Evolutionary conservation across 2,329 filamentous ascomycete species (phyloP).

Genomic region (Xylaria sp.): DNA sequence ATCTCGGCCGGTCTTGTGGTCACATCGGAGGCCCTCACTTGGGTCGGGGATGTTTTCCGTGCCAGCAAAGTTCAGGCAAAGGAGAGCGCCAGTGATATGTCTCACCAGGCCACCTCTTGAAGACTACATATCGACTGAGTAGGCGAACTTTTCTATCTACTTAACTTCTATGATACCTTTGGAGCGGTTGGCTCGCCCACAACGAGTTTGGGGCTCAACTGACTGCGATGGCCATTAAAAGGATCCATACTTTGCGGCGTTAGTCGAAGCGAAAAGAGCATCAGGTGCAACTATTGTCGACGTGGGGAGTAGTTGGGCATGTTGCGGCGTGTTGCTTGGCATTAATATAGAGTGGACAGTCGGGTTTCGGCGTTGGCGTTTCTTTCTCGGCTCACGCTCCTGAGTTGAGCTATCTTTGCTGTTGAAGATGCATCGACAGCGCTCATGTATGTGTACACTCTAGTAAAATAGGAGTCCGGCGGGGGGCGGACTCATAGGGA

Average conservation of each 20-base stretch:
- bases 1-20: constrained; percentile 75
- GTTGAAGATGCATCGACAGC: constrained; percentile 17
- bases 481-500: neutral
- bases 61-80: constrained; percentile 71
- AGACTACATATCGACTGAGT: neutral
- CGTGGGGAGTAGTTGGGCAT: neutral
- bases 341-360: constrained; percentile 25
- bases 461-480: constrained; percentile 19
- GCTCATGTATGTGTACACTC: constrained; percentile 31
- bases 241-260: constrained; percentile 1
- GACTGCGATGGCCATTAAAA: neutral
- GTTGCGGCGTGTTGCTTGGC: constrained; percentile 16
- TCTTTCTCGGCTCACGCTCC: constrained; percentile 6
- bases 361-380: constrained; percentile 25
- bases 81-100: constrained; percentile 62
- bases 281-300: neutral
- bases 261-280: neutral
- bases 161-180: neutral
- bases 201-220: neutral
- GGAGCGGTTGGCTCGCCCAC: neutral
- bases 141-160: neutral
- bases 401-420: neutral
- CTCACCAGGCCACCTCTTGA: constrained; percentile 43
- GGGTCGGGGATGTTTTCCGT: constrained; percentile 67
- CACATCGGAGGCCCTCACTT: constrained; percentile 70